Evolutionary conservation across 108 stramenopile genomes (phyloP), one percentile per base, ranked within the genome.

Genomic region (Fistulifera solaris): DNA sequence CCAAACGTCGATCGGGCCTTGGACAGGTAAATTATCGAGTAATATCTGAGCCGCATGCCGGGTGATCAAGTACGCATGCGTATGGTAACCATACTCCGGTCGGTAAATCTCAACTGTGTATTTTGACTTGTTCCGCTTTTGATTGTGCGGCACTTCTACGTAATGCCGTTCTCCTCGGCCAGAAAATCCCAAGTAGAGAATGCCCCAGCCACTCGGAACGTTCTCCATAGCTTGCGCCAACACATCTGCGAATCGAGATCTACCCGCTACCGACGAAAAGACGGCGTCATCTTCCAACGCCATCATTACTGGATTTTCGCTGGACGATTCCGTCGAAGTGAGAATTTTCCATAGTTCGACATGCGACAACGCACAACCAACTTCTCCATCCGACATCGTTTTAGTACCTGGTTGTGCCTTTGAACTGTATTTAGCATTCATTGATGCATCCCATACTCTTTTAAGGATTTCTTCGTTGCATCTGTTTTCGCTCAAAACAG

Each of bases 1-100:
- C 75, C 75, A 76, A 6, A 76, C 75, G 46, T 76, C 75, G 18
- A 76, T 25, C 23, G 75, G 75, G 2, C 70, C 75, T 0, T 26
- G 44, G 10, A 72, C 63, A 2, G 75, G 75, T 6, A 76, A 42
- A 21, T 65, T 21, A 5, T 45, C 1, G 18, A 76, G 38, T 22
- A 76, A 38, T 7, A 1, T 27, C 15, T 13, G 0, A 16, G 75
- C 75, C 11, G 63, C 70, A 21, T n/a, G 1, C 27, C 38, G 19
- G 4, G 18, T 58, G 12, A 76, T 13, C n/a, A 69, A 63, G 55
- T 76, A 76, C n/a, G 61, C 65, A 50, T 76, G 75, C 4, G 75
- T 76, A 13, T 70, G 56, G 55, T 68, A 76, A 35, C 75, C 75
- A 63, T 76, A 76, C 1, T 47, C 55, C 16, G 75, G 75, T 52